These are phyloP conservation scores for Chlorophyllum brunneum DNA, from an alignment of 768 basidiomycete genomes.

Conservation along the genomic window DNA sequence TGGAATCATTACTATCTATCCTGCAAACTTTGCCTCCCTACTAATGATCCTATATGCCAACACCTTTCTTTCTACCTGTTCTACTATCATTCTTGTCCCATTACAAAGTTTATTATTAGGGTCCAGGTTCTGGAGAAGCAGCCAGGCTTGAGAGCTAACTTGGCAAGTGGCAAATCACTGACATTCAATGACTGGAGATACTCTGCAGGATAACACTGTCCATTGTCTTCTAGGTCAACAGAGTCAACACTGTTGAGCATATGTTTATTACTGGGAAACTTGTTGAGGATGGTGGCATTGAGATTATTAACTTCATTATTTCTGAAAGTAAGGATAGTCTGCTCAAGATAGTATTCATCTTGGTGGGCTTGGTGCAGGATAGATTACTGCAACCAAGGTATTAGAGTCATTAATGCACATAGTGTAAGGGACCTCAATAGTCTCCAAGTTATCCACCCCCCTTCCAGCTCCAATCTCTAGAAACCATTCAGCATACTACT, in stretches of 20 bases:
- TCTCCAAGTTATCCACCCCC: not conserved
- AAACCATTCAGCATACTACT: not conserved
- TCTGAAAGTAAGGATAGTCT: not conserved
- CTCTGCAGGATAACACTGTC: too few species aligned
- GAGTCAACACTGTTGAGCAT: too few species aligned
- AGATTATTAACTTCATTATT: not conserved
- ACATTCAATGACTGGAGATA: not conserved
- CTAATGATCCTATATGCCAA: slow-evolving; percentile 31
- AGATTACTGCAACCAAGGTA: not conserved
- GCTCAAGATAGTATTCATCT: not conserved
- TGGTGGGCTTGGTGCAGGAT: not conserved
- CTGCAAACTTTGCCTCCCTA: slow-evolving; percentile 25
- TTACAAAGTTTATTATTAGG: slow-evolving; percentile 26
- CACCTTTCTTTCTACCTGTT: slow-evolving; percentile 18
- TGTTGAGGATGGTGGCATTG: too few species aligned
- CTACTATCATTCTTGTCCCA: slow-evolving; percentile 24
- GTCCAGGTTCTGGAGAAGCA: slow-evolving; percentile 26
- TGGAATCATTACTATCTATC: too few species aligned
- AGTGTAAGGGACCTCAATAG: not conserved
- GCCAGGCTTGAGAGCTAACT: not conserved
- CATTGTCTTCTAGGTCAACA: too few species aligned
- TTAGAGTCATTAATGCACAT: not conserved
- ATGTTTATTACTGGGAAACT: too few species aligned
- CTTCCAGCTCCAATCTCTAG: not conserved
- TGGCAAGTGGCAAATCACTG: not conserved